Evolutionary conservation across 2,329 filamentous ascomycete genomes (phyloP).

Genomic region (Claviceps humidiphila): DNA sequence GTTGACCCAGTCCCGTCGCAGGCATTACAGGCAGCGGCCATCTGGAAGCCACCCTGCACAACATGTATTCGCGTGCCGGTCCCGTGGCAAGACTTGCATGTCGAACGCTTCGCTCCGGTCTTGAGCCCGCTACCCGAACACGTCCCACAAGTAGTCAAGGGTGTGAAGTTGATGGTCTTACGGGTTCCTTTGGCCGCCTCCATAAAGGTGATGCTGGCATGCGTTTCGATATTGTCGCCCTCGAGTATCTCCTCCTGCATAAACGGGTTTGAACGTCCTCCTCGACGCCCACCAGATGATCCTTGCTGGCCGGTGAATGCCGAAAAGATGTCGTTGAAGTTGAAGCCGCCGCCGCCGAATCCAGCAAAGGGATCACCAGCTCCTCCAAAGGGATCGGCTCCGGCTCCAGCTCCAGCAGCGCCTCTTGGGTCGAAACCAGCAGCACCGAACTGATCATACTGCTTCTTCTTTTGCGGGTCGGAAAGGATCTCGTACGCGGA

Average conservation of each 20-base stretch:
- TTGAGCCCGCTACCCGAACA: constrained; percentile 80
- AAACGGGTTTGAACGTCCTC: constrained; percentile 51
- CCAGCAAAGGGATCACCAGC: constrained; percentile 52
- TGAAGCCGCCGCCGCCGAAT: constrained; percentile 56
- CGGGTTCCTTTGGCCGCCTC: constrained; percentile 84
- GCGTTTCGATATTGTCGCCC: constrained; percentile 93
- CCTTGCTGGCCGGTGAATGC: constrained; percentile 55
- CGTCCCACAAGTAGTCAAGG: constrained; percentile 66
- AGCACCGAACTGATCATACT: constrained; percentile 81
- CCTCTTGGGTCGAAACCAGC: constrained; percentile 74
- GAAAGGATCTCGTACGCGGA: constrained; percentile 87
- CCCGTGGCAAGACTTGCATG: constrained; percentile 72
- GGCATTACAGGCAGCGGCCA: constrained; percentile 74
- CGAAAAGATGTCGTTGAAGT: constrained; percentile 91
- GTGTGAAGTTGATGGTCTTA: constrained; percentile 80
- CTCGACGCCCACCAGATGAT: constrained; percentile 39
- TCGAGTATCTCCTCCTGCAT: constrained; percentile 61
- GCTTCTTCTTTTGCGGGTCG: constrained; percentile 83
- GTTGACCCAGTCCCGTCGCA: constrained; percentile 69
- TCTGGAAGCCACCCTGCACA: constrained; percentile 88
- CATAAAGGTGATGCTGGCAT: constrained; percentile 86
- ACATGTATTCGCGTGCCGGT: constrained; percentile 79
- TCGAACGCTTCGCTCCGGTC: constrained; percentile 55
- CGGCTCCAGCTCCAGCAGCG: constrained; percentile 40
- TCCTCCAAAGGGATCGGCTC: constrained; percentile 48